Conservation (phyloP, 106 monocot species). For the Acanthochlamys bracteata region DNA sequence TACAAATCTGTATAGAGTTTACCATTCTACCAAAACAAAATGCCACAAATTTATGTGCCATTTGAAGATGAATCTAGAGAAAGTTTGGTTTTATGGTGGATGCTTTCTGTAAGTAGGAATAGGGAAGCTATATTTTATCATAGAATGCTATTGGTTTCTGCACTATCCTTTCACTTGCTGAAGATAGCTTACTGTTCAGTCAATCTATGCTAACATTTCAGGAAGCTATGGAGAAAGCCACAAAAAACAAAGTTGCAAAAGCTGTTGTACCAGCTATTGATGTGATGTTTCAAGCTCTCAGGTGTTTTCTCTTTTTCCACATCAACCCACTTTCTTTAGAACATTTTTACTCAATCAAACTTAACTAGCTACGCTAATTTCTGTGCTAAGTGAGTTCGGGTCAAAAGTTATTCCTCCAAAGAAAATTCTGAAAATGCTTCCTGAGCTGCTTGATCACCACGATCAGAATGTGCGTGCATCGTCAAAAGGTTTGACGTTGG, state of each 20-base stretch:
- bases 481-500: slow-evolving; percentile 91
- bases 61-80: too few species aligned
- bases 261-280: slow-evolving; percentile 99
- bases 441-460: slow-evolving; percentile 98
- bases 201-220: slow-evolving; percentile 13
- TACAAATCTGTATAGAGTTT: too few species aligned
- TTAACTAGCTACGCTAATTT: neutral
- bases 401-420: slow-evolving; percentile 88
- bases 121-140: too few species aligned
- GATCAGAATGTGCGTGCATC: slow-evolving; percentile 96
- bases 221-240: slow-evolving; percentile 99
- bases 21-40: too few species aligned
- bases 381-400: slow-evolving; percentile 74
- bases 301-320: slow-evolving; percentile 26
- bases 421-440: slow-evolving; percentile 95
- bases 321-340: neutral
- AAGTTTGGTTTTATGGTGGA: too few species aligned
- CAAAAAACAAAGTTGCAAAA: slow-evolving; percentile 98
- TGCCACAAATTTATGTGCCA: too few species aligned
- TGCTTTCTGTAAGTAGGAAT: too few species aligned
- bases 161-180: neutral
- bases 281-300: slow-evolving; percentile 99
- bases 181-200: neutral
- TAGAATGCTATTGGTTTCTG: neutral
- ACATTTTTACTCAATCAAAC: neutral